Conservation (phyloP, 1,139 yeast genomes). For the Magnusiomyces suaveolens region DNA sequence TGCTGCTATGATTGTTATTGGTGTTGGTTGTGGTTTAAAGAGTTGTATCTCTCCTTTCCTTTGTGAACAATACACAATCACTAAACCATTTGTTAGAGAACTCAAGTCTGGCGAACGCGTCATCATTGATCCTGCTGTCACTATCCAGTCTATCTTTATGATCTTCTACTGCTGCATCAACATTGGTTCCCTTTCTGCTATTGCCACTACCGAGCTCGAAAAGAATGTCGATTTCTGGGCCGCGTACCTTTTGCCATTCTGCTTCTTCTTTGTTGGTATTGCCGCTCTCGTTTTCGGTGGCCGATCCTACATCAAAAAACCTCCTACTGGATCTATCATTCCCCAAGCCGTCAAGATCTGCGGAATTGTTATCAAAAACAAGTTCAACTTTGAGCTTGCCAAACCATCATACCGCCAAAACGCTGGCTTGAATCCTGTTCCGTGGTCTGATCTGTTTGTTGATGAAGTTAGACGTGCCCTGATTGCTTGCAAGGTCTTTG, state of each 20-base stretch:
- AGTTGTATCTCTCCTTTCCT: slow-evolving; percentile 69
- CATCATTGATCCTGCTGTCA: slow-evolving; percentile 58
- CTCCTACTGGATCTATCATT: slow-evolving; percentile 56
- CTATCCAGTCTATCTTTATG: slow-evolving; percentile 67
- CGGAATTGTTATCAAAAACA: slow-evolving; percentile 41
- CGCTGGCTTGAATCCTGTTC: slow-evolving; percentile 37
- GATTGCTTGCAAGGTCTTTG: slow-evolving; percentile 54
- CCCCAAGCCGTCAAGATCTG: slow-evolving; percentile 46
- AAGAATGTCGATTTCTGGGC: slow-evolving; percentile 67
- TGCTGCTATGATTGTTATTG: slow-evolving; percentile 56
- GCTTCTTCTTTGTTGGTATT: slow-evolving; percentile 52
- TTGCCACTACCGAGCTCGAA: slow-evolving; percentile 69
- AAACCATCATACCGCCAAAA: slow-evolving; percentile 41
- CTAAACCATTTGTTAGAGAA: slow-evolving; percentile 50
- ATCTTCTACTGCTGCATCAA: slow-evolving; percentile 74
- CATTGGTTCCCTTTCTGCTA: slow-evolving; percentile 66
- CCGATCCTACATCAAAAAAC: slow-evolving; percentile 48
- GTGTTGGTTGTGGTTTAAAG: slow-evolving; percentile 76
- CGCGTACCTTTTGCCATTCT: slow-evolving; percentile 60
- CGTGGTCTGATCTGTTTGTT: slow-evolving; percentile 53
- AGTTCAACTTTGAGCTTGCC: slow-evolving; percentile 44
- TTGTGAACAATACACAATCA: slow-evolving; percentile 61
- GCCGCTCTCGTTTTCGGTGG: slow-evolving; percentile 47
- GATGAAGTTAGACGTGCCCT: slow-evolving; percentile 53
- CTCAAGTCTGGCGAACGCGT: slow-evolving; percentile 56